Evolutionary conservation across 176 grass and related monocot genomes (phyloP), one percentile per base, ranked within the genome.

Genomic region (Areca catechu): DNA sequence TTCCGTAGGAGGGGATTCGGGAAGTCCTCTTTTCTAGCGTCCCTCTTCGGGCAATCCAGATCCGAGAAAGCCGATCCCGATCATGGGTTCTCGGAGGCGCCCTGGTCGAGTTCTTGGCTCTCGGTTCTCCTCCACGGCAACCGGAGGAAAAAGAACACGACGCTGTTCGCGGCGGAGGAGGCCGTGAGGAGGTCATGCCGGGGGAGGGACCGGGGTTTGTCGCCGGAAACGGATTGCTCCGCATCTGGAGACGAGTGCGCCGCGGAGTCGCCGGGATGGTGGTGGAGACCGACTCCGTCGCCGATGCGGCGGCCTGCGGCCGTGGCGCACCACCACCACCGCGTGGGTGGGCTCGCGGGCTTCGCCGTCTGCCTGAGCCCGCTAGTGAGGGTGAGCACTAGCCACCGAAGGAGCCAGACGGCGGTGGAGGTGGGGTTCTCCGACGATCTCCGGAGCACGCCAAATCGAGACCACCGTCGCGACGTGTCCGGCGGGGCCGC

Each of bases 211-310:
- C 77, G 83, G 57, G 86, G 65, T 51, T 70, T 63, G 24, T 84
- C 80, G 6, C 86, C 80, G 0, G 73, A 71, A 0, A 52, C 69
- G 4, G 56, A 15, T 3, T 20, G 19, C 1, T 63, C 60, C 30
- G 37, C 60, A 22, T 19, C 30, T 12, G 60, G 48, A 15, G 48
- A 37, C 19, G 60, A 34, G 29, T 50, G 63, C 24, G 14, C 49
- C 22, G 53, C 61, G 12, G 24, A 20, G n/a, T 52, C 24, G 17
- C 24, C 58, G 3, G 48, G 48, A 2, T 20, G 19, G 48, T 71
- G 77, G 77, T 81, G 81, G 81, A 57, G 76, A 66, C 86, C 80
- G 0, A 75, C 86, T 4, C 81, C 81, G 0, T 80, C 92, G 0
- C 83, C 87, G 57, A 77, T 97, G 34, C 34, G 34, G 34, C 34